phyloP scores from a whole-genome alignment of 495 filamentous ascomycete genomes.

The Aspergillus nanangensis region DNA sequence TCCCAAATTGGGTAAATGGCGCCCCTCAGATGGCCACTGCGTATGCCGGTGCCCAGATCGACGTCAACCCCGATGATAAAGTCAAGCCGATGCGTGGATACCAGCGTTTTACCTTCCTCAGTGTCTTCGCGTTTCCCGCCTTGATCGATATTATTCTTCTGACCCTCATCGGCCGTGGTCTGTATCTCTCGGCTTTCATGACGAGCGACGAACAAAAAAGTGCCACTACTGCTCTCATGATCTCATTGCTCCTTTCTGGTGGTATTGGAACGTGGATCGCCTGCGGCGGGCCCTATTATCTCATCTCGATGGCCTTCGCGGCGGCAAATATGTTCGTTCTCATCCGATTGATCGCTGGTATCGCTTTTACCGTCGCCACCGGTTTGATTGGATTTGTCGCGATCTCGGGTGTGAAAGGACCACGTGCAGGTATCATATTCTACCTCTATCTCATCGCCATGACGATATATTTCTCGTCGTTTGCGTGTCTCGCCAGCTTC shows the following conservation, averaged over 20 bases:
- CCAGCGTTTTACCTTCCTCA: constrained; percentile 52
- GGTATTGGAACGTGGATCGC: constrained; percentile 57
- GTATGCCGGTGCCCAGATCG: constrained; percentile 52
- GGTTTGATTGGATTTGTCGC: constrained; percentile 48
- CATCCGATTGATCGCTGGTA: constrained; percentile 52
- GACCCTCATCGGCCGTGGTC: constrained; percentile 51
- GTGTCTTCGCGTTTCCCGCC: constrained; percentile 58
- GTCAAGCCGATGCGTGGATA: constrained; percentile 41
- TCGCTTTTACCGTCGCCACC: constrained; percentile 47
- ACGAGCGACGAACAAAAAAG: constrained; percentile 41
- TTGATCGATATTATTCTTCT: constrained; percentile 56
- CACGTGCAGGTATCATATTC: constrained; percentile 43
- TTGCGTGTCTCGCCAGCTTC: constrained; percentile 52
- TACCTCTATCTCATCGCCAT: constrained; percentile 45
- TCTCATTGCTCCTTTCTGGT: constrained; percentile 51
- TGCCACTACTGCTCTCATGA: constrained; percentile 54
- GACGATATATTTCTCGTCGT: constrained; percentile 46
- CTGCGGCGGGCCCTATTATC: constrained; percentile 56
- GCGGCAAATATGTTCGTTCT: constrained; percentile 59
- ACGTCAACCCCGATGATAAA: constrained; percentile 48
- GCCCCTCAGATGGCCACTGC: constrained; percentile 47
- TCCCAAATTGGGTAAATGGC: constrained; percentile 48
- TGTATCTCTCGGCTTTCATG: constrained; percentile 57
- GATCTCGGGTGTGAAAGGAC: constrained; percentile 33
- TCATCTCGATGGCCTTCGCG: constrained; percentile 55